Conservation (phyloP, 1,139 yeast species). For the Geotrichum fermentans region DNA sequence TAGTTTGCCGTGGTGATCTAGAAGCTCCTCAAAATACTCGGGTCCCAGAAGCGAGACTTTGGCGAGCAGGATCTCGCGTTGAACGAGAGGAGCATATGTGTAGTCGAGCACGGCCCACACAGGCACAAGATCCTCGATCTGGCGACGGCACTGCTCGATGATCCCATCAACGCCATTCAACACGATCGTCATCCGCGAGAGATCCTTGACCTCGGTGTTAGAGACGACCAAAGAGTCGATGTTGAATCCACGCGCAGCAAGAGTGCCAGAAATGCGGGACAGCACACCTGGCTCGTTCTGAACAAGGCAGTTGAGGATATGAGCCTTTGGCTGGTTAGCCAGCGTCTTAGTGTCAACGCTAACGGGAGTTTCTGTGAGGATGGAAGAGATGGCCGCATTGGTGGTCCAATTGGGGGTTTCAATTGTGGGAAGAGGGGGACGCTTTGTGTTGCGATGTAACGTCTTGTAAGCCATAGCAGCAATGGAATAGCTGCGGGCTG, state of each 20-base stretch:
- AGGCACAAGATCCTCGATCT: slow-evolving; percentile 94
- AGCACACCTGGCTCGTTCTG: slow-evolving; percentile 98
- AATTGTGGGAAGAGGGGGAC: slow-evolving; percentile 91
- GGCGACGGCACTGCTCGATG: slow-evolving; percentile 96
- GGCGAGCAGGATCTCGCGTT: slow-evolving; percentile 84
- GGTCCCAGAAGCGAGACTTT: slow-evolving; percentile 92
- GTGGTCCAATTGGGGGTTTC: slow-evolving; percentile 96
- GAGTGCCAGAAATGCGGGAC: slow-evolving; percentile 86
- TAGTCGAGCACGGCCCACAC: slow-evolving; percentile 97
- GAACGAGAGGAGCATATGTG: slow-evolving; percentile 81
- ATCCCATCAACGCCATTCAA: slow-evolving; percentile 93
- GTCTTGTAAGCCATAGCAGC: slow-evolving; percentile 95
- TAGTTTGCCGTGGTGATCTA: slow-evolving; percentile 72
- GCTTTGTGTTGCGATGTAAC: slow-evolving; percentile 69
- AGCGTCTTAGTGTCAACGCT: slow-evolving; percentile 51
- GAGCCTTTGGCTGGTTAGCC: slow-evolving; percentile 76
- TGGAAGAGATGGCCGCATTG: slow-evolving; percentile 91
- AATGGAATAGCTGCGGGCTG: slow-evolving; percentile 40
- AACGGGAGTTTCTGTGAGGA: slow-evolving; percentile 86
- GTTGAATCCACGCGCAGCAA: slow-evolving; percentile 97
- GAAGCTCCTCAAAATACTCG: slow-evolving; percentile 91
- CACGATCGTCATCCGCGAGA: slow-evolving; percentile 94
- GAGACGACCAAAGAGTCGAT: slow-evolving; percentile 96
- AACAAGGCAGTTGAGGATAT: slow-evolving; percentile 90
- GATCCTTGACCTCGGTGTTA: slow-evolving; percentile 90